Evolutionary conservation across 768 basidiomycete genomes (phyloP).

Genomic region (Boletus tomentosulus): DNA sequence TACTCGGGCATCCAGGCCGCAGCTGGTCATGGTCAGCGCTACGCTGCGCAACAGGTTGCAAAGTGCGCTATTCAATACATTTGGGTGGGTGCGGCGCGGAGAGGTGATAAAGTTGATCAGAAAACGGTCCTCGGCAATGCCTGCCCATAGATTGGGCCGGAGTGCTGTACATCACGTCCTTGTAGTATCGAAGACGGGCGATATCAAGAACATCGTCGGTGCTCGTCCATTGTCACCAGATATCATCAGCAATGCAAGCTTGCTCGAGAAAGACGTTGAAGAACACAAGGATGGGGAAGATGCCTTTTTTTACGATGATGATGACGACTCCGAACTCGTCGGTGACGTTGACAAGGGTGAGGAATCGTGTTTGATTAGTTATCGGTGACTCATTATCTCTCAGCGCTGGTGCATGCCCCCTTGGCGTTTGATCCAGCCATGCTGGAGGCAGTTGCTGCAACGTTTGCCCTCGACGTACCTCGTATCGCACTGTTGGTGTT

Average conservation of each 20-base stretch:
- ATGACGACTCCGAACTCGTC: constrained; percentile 17
- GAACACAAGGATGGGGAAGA: constrained; percentile 7
- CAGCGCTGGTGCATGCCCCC: constrained; percentile 43
- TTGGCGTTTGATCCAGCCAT: constrained; percentile 53
- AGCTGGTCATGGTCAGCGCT: constrained; percentile 67
- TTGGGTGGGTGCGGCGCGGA: constrained; percentile 52
- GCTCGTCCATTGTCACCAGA: constrained; percentile 27
- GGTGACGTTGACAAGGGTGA: constrained; percentile 22
- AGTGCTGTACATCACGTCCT: constrained; percentile 52
- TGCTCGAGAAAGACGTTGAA: background rate
- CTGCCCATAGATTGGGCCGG: constrained; percentile 25
- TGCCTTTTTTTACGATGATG: constrained; percentile 23
- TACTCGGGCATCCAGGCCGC: constrained; percentile 37
- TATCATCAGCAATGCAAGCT: background rate
- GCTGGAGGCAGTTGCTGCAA: constrained; percentile 65
- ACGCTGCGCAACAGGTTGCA: constrained; percentile 52
- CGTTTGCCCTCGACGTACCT: constrained; percentile 72
- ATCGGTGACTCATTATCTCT: constrained; percentile 5
- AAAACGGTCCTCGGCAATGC: constrained; percentile 23
- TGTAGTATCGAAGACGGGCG: constrained; percentile 51
- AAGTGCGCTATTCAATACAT: constrained; percentile 43
- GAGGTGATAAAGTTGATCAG: constrained; percentile 31
- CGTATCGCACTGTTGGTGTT: constrained; percentile 63
- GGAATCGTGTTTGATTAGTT: background rate
- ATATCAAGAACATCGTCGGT: constrained; percentile 51